Evolutionary conservation across 768 basidiomycete genomes (phyloP), one percentile per base, ranked within the genome.

Genomic region (Leccinum barrowsii): DNA sequence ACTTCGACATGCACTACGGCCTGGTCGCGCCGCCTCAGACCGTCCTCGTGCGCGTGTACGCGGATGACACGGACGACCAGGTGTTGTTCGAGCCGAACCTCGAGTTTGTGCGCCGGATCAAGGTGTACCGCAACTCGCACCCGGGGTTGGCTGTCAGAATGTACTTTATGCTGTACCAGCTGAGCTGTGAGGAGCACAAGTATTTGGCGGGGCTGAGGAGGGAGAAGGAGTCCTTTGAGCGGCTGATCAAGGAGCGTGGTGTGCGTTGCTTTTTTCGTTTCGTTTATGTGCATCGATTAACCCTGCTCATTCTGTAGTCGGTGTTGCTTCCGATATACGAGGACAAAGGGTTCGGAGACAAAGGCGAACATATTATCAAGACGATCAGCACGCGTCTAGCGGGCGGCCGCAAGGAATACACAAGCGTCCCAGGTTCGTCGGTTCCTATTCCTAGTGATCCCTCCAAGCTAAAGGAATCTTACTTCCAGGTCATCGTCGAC

Each of bases 181-280:
- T 90, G 65, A 95, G 92, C 50, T 90, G 89, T 62, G 97, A 99
- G 71, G 97, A 99, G 65, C 94, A 96, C 72, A 91, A 91, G 70
- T 99, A 97, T 72, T 81, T 99, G 30, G 88, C 90, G 28, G 89
- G 86, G 2, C 82, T 98, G 30, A 78, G 94, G 50, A 85, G 86
- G 59, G 97, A 99, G 76, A 98, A 97, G 70, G 90, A 96, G 54
- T 86, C 94, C 0, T 98, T 98, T 65, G 91, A 97, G 73, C 80
- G 86, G 56, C 75, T 99, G 22, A 98, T 99, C 71, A 89, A 86
- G 67, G 97, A 98, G 74, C 83, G 92, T 50, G 92, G 86, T 49
- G 95, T 96, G 63, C 66, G 90, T 81, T 24, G 37, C n/a, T 10
- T 19, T 19, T 42, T 19, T 42, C 2, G 7, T 54, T 30, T n/a